Conservation (phyloP, 371 early-diverging fungal genomes). For the Mortierella sp. region DNA sequence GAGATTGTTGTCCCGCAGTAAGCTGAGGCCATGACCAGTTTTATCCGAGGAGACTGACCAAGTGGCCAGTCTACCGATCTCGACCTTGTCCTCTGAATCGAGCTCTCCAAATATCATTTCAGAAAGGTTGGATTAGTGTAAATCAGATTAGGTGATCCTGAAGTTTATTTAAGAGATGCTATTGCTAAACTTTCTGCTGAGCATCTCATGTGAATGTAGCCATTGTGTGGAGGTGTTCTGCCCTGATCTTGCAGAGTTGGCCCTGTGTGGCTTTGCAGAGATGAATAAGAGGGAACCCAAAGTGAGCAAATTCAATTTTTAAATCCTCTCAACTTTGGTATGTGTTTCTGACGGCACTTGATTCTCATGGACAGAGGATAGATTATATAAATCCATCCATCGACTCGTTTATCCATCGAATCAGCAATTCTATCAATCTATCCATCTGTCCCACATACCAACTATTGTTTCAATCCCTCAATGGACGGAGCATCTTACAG, state of each 20-base stretch:
- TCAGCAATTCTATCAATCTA: constrained; percentile 3
- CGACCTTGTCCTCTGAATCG: constrained; percentile 62
- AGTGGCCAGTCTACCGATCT: constrained; percentile 67
- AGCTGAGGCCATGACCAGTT: constrained; percentile 72
- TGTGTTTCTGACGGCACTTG: constrained; percentile 21
- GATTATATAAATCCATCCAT: constrained; percentile 27
- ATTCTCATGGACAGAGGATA: neutral
- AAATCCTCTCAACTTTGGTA: constrained; percentile 58
- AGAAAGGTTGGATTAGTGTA: neutral
- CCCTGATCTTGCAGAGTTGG: neutral
- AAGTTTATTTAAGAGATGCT: neutral
- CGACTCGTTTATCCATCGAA: constrained; percentile 10
- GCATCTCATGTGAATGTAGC: too few species aligned
- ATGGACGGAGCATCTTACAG: neutral
- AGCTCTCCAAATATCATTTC: constrained; percentile 18
- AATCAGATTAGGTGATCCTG: neutral
- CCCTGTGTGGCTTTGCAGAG: constrained; percentile 13
- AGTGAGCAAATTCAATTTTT: constrained; percentile 42
- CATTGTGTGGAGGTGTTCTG: neutral
- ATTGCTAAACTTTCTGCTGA: neutral
- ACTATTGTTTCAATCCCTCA: neutral
- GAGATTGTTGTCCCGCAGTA: constrained; percentile 75
- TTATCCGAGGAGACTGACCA: constrained; percentile 85
- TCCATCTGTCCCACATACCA: constrained; percentile 9
- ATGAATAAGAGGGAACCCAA: constrained; percentile 28